These are phyloP conservation scores for Phyllosticta citriasiana DNA, from an alignment of 2,329 filamentous ascomycete species.

Conservation along the genomic window DNA sequence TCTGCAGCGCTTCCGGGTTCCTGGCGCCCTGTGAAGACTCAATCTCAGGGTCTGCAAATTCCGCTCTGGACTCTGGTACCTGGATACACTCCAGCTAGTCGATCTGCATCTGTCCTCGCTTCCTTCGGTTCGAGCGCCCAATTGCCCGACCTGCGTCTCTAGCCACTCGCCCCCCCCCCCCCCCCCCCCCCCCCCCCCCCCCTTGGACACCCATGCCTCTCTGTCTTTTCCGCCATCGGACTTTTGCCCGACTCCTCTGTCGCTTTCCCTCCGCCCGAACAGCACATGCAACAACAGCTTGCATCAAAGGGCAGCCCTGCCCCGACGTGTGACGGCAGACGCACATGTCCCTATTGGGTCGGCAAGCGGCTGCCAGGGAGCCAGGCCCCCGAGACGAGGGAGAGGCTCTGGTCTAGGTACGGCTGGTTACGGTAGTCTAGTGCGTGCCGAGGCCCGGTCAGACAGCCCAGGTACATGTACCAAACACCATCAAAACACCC, in stretches of 20 bases:
- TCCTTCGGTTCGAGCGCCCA: background rate
- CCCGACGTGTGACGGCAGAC: background rate
- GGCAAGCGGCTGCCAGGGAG: background rate
- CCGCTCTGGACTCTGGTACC: background rate
- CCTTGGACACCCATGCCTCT: background rate
- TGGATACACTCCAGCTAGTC: background rate
- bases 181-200: no score
- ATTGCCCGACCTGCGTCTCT: background rate
- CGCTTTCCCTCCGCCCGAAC: background rate
- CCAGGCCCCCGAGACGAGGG: background rate
- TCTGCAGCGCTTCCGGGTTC: background rate
- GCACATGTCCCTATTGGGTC: background rate
- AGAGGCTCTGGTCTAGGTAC: background rate
- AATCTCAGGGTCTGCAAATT: background rate
- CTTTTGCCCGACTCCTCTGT: background rate
- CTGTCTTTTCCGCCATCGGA: background rate
- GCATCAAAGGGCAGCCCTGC: no score
- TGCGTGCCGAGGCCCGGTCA: background rate
- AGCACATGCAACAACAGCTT: background rate
- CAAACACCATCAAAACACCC: background rate
- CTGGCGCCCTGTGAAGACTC: background rate
- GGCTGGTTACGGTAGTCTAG: background rate
- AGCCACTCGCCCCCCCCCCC: background rate
- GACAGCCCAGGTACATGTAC: background rate
- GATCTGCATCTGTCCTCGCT: background rate